Evolutionary conservation across 1,284 basidiomycete genomes (phyloP), one percentile per base, ranked within the genome.

Genomic region (Cutaneotrichosporon arboriforme): DNA sequence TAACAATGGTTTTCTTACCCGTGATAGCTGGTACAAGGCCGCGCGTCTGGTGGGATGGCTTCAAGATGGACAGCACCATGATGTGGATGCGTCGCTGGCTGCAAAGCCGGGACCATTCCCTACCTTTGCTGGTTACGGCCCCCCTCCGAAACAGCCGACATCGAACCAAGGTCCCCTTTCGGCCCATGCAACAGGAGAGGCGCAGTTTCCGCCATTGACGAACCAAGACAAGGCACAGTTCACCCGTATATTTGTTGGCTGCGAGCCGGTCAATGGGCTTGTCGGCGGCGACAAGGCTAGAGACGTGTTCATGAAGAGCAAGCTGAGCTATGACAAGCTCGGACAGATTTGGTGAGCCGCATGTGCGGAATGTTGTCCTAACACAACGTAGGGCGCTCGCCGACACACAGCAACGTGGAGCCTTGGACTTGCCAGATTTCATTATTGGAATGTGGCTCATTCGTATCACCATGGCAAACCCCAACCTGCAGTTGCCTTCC

Each of bases 381-480:
- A n/a, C 53, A 56, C n/a, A 47, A 33, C 46, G 1, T 64, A 93
- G 90, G 91, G 87, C 83, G 62, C 82, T 99, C 34, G 89, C 94
- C 17, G 96, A 99, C 74, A 94, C 92, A 1, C 89, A 93, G 73
- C 83, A 88, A 62, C 84, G 96, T 55, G 96, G 96, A 38, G 79
- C 82, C 3, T 83, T 99, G 55, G 96, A 98, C 70, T 79, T 85
- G 20, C 82, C 87, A 40, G 96, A 99, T 75, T 99, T 98, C 70
- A 87, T 88, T 60, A 85, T 99, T 67, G 96, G 89, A 48, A 97
- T 99, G 96, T 90, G 88, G 72, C 71, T 75, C 67, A 94, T 97
- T 63, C 93, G 97, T 74, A 85, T 83, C 39, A 80, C 83, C 46
- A 97, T 98, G 93, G 84, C 86, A 46, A 84, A 84, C 49, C 81